Conservation (phyloP, 495 filamentous ascomycete genomes). For the Xylaria venustula region DNA sequence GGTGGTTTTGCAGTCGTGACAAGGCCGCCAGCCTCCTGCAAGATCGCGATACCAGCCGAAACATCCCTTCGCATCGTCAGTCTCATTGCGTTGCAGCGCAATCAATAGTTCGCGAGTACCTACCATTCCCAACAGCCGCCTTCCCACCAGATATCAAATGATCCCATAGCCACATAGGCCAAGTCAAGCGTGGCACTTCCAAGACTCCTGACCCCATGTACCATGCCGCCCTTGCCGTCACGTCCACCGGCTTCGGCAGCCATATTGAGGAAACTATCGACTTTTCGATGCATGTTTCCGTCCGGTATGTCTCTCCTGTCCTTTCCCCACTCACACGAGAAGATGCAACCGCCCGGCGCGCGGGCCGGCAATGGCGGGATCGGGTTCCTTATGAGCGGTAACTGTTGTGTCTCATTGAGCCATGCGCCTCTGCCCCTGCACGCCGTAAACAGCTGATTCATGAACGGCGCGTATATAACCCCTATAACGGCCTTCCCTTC, state of each 20-base stretch:
- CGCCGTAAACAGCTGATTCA: constrained; percentile 63
- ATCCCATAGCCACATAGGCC: constrained; percentile 68
- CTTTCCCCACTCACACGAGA: constrained; percentile 73
- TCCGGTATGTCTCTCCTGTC: constrained; percentile 60
- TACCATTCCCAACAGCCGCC: constrained; percentile 78
- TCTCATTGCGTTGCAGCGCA: not conserved
- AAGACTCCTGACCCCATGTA: constrained; percentile 69
- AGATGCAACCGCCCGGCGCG: constrained; percentile 64
- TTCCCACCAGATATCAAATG: constrained; percentile 80
- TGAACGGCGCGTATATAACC: constrained; percentile 64
- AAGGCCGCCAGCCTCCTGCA: constrained; percentile 69
- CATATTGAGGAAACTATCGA: constrained; percentile 70
- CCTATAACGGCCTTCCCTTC: constrained; percentile 57
- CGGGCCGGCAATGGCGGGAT: constrained; percentile 59
- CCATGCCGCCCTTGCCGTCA: constrained; percentile 71
- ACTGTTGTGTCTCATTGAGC: constrained; percentile 58
- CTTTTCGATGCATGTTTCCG: constrained; percentile 64
- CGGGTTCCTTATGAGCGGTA: constrained; percentile 58
- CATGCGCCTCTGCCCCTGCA: constrained; percentile 61
- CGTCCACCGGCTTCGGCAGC: constrained; percentile 59
- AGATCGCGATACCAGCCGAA: constrained; percentile 74
- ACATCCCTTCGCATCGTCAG: constrained; percentile 56
- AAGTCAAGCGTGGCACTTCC: constrained; percentile 75
- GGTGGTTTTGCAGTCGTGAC: constrained; percentile 68
- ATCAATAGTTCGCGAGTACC: constrained; percentile 1